These are phyloP conservation scores for Torulaspora indica DNA, from an alignment of 805 yeast genomes.

Conservation along the genomic window DNA sequence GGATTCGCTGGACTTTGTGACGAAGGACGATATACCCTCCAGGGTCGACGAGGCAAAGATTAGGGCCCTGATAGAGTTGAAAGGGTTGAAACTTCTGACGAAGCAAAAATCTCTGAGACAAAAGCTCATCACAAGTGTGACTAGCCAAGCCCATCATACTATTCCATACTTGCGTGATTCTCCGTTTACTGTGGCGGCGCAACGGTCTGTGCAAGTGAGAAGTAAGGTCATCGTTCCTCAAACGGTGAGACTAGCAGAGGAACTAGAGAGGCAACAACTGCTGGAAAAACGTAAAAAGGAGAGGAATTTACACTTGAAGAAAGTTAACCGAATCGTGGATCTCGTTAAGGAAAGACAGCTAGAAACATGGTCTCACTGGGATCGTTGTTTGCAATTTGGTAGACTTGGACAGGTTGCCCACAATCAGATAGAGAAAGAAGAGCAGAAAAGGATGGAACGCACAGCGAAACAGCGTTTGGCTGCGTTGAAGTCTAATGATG, in stretches of 20 bases:
- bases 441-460: slow-evolving; percentile 65
- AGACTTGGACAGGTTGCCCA: slow-evolving; percentile 27
- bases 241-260: slow-evolving; percentile 71
- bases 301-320: slow-evolving; percentile 47
- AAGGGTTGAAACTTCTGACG: slow-evolving; percentile 57
- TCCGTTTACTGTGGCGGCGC: slow-evolving; percentile 59
- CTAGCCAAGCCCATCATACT: slow-evolving; percentile 53
- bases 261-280: slow-evolving; percentile 66
- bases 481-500: slow-evolving; percentile 82
- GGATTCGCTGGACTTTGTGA: slow-evolving; percentile 40
- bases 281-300: slow-evolving; percentile 53
- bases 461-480: slow-evolving; percentile 86
- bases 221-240: slow-evolving; percentile 67
- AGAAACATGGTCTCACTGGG: slow-evolving; percentile 22
- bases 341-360: slow-evolving; percentile 32
- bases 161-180: slow-evolving; percentile 48
- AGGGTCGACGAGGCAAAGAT: slow-evolving; percentile 56
- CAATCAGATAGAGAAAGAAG: slow-evolving; percentile 59
- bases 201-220: slow-evolving; percentile 62
- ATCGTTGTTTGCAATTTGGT: slow-evolving; percentile 33
- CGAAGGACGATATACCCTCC: slow-evolving; percentile 44
- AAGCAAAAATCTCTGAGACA: slow-evolving; percentile 70
- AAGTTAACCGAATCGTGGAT: slow-evolving; percentile 40
- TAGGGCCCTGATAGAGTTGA: slow-evolving; percentile 65
- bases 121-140: slow-evolving; percentile 48